These are phyloP conservation scores for Hylodesmum podocarpum DNA, from an alignment of 306 rosid genomes.

Conservation along the genomic window DNA sequence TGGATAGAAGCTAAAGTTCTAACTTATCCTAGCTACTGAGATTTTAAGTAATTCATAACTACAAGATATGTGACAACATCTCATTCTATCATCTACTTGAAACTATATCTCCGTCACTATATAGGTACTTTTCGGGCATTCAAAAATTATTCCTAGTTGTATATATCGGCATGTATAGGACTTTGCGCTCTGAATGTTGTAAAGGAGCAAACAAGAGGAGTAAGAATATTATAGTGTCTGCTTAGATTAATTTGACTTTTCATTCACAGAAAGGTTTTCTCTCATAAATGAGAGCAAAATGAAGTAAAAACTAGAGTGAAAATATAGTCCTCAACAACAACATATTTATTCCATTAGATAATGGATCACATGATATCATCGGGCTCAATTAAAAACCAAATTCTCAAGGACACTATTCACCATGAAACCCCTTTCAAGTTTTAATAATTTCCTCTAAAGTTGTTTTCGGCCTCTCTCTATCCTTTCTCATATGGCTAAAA, in stretches of 20 bases:
- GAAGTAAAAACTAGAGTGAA: neutral
- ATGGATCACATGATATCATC: neutral
- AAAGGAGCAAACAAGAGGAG: neutral
- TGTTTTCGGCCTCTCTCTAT: neutral
- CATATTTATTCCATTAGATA: neutral
- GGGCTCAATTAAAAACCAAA: neutral
- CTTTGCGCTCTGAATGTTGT: neutral
- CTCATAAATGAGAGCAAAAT: neutral
- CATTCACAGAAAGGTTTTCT: neutral
- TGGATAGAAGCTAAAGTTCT: neutral
- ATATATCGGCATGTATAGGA: neutral
- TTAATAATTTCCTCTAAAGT: neutral
- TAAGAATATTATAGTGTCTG: neutral
- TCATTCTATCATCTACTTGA: constrained; percentile 18
- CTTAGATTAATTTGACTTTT: neutral
- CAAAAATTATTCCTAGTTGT: neutral
- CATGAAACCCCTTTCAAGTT: neutral
- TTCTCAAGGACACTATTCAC: neutral
- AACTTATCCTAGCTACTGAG: neutral
- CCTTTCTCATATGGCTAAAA: neutral
- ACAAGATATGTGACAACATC: constrained; percentile 25
- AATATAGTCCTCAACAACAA: neutral
- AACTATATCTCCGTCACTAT: constrained; percentile 1
- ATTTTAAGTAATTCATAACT: constrained; percentile 15
- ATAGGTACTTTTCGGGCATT: neutral